Conservation (phyloP, 495 filamentous ascomycete species). For the Venustampulla echinocandica region DNA sequence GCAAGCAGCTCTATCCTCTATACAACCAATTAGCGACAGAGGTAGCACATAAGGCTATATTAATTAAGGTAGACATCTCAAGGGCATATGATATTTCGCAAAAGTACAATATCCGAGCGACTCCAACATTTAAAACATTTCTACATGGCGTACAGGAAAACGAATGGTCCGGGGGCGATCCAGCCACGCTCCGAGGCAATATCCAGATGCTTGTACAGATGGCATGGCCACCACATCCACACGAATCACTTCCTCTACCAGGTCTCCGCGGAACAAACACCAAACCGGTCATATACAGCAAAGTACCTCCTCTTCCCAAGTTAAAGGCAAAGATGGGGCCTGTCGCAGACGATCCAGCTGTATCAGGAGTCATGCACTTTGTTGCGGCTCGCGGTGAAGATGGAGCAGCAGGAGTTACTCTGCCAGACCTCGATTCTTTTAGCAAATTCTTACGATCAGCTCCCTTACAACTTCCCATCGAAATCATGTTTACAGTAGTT, state of each 20-base stretch:
- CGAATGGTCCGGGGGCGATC: slow-evolving; percentile 72
- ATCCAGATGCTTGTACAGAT: slow-evolving; percentile 66
- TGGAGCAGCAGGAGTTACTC: slow-evolving; percentile 48
- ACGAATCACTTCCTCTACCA: slow-evolving; percentile 59
- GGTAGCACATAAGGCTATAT: slow-evolving; percentile 53
- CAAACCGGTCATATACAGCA: slow-evolving; percentile 64
- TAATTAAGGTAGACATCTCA: slow-evolving; percentile 80
- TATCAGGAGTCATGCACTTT: slow-evolving; percentile 55
- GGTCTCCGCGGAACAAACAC: slow-evolving; percentile 53
- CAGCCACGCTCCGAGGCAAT: slow-evolving; percentile 57
- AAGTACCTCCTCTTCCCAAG: slow-evolving; percentile 77
- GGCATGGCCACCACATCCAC: slow-evolving; percentile 70
- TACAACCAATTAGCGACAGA: slow-evolving; percentile 77
- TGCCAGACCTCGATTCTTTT: slow-evolving; percentile 52
- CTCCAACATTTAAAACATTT: slow-evolving; percentile 89
- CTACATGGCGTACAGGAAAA: slow-evolving; percentile 66
- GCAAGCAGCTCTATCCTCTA: slow-evolving; percentile 72
- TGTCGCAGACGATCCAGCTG: slow-evolving; percentile 37
- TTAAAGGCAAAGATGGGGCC: slow-evolving; percentile 66
- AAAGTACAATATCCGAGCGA: slow-evolving; percentile 62
- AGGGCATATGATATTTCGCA: slow-evolving; percentile 54
- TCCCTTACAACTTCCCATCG: slow-evolving; percentile 41
- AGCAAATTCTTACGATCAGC: slow-evolving; percentile 42
- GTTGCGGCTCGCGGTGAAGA: slow-evolving; percentile 45
- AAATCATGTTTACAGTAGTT: slow-evolving; percentile 64